These are phyloP conservation scores for Knoxdaviesia proteae DNA, from an alignment of 2,329 filamentous ascomycete genomes.

Conservation along the genomic window DNA sequence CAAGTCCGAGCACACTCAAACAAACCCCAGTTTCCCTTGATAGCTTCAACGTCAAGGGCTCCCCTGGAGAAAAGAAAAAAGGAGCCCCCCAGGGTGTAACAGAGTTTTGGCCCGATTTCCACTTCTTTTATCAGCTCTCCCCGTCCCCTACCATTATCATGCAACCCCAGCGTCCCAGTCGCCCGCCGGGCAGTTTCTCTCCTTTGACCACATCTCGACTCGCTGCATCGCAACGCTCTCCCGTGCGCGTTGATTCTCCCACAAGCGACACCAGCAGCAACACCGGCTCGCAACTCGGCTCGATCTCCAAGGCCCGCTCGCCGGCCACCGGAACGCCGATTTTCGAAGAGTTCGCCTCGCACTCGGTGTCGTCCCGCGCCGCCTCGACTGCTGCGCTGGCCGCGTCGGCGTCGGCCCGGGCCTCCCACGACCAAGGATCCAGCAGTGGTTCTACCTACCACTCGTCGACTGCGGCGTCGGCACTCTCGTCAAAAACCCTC, in stretches of 20 bases:
- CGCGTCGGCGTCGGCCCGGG: neutral
- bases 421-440: slow-evolving; percentile 9
- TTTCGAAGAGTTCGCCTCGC: slow-evolving; percentile 25
- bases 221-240: slow-evolving; percentile 9
- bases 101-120: neutral
- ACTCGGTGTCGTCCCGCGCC: slow-evolving; percentile 27
- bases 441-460: slow-evolving; percentile 9
- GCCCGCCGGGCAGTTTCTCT: slow-evolving; percentile 35
- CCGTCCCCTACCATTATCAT: slow-evolving; percentile 10
- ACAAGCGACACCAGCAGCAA: slow-evolving; percentile 18
- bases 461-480: slow-evolving; percentile 2
- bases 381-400: neutral
- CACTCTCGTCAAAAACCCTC: slow-evolving; percentile 6
- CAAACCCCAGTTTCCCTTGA: no score
- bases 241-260: slow-evolving; percentile 22
- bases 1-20: no score
- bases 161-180: slow-evolving; percentile 26
- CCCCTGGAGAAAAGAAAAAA: neutral
- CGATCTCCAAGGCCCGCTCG: slow-evolving; percentile 2
- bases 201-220: slow-evolving; percentile 18
- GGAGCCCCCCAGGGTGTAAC: no score
- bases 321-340: slow-evolving; percentile 14
- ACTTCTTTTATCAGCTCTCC: neutral
- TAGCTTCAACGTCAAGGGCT: no score
- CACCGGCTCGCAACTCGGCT: slow-evolving; percentile 1